These are phyloP conservation scores for Debaryomyces psychrophilus DNA, from an alignment of 1,139 yeast genomes.

Conservation along the genomic window DNA sequence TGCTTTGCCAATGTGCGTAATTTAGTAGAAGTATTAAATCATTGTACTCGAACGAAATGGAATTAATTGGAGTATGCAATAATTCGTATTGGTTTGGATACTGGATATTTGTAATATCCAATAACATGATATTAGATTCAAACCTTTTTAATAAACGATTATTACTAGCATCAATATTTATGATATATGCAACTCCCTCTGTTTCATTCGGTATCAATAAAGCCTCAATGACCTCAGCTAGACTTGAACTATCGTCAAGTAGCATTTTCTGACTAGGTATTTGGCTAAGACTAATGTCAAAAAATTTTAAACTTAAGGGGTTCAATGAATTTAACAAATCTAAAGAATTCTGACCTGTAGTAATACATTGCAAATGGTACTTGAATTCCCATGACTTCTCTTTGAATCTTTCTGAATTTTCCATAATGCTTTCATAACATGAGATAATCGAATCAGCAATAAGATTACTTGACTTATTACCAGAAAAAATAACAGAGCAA, in stretches of 20 bases:
- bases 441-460: conserved; percentile 15
- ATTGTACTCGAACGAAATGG: not conserved
- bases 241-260: conserved; percentile 14
- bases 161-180: conserved; percentile 12
- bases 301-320: conserved; percentile 11
- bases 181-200: conserved; percentile 7
- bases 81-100: conserved; percentile 7
- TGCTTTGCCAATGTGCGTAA: conserved; percentile 25
- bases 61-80: not conserved
- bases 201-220: conserved; percentile 9
- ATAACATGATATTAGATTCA: conserved; percentile 19
- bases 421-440: conserved; percentile 17
- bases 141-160: conserved; percentile 10
- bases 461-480: conserved; percentile 14
- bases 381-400: conserved; percentile 17
- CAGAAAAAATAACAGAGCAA: conserved; percentile 24
- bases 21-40: conserved; percentile 15
- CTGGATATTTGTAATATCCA: conserved; percentile 17
- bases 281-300: conserved; percentile 11
- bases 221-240: conserved; percentile 8
- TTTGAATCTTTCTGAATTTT: conserved; percentile 7
- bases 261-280: conserved; percentile 27
- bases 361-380: conserved; percentile 17
- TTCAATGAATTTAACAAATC: conserved; percentile 21
- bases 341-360: conserved; percentile 10